Conservation (phyloP, 208 protist genomes). For the Trypanosoma melophagium region DNA sequence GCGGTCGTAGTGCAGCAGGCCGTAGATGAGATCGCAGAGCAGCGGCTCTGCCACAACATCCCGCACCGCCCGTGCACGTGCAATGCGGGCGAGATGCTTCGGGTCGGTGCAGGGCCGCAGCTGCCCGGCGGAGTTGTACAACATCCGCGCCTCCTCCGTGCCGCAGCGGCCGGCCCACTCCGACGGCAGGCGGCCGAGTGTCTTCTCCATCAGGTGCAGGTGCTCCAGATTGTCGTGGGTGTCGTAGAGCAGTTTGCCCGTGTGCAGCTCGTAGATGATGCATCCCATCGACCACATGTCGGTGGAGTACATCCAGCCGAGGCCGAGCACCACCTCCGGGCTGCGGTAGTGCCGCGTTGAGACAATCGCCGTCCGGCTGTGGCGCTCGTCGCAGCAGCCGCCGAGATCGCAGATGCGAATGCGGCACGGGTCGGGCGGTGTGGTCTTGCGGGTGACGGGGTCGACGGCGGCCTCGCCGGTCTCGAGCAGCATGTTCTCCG, state of each 20-base stretch:
- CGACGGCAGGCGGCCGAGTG: slow-evolving; percentile 51
- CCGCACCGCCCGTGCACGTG: slow-evolving; percentile 50
- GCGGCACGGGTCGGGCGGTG: slow-evolving; percentile 47
- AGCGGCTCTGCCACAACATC: slow-evolving; percentile 57
- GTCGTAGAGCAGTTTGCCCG: slow-evolving; percentile 67
- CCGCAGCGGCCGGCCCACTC: slow-evolving; percentile 55
- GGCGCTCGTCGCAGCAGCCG: slow-evolving; percentile 33
- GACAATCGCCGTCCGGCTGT: slow-evolving; percentile 32
- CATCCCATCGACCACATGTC: slow-evolving; percentile 82
- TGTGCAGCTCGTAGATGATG: slow-evolving; percentile 73
- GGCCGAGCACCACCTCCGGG: slow-evolving; percentile 53
- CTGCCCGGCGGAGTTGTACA: slow-evolving; percentile 49
- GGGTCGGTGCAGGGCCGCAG: slow-evolving; percentile 61
- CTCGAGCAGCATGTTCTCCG: slow-evolving; percentile 81
- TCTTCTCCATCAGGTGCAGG: slow-evolving; percentile 74
- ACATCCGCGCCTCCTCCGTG: slow-evolving; percentile 48
- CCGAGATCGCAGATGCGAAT: slow-evolving; percentile 71
- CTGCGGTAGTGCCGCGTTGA: slow-evolving; percentile 72
- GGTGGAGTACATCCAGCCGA: slow-evolving; percentile 54
- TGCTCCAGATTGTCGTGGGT: slow-evolving; percentile 62
- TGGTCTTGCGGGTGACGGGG: slow-evolving; percentile 47
- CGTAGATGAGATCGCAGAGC: slow-evolving; percentile 61
- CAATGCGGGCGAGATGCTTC: slow-evolving; percentile 63
- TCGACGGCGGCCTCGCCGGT: slow-evolving; percentile 56
- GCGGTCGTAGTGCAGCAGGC: slow-evolving; percentile 75